phyloP scores from a whole-genome alignment of 2,329 filamentous ascomycete species.

The Cytospora piceae region DNA sequence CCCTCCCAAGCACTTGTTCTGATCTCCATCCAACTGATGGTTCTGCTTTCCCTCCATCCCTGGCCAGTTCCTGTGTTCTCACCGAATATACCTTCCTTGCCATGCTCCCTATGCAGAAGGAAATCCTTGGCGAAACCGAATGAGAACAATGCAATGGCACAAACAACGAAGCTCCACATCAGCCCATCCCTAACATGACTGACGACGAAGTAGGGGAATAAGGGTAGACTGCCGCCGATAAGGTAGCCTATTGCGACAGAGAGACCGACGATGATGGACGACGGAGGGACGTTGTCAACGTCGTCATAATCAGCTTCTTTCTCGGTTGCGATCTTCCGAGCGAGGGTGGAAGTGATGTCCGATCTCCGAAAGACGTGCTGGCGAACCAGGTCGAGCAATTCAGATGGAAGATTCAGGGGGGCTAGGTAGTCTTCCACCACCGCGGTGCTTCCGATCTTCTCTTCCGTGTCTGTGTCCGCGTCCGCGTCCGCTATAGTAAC shows the following conservation, averaged over 20 bases:
- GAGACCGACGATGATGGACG: slow-evolving; percentile 34
- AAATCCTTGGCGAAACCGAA: slow-evolving; percentile 40
- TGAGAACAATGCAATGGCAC: slow-evolving; percentile 37
- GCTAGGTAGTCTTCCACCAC: slow-evolving; percentile 31
- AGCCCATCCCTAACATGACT: slow-evolving; percentile 36
- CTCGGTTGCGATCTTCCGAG: not conserved
- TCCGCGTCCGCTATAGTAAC: slow-evolving; percentile 6
- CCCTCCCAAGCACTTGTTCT: slow-evolving; percentile 36
- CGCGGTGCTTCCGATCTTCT: not conserved
- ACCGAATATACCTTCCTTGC: not conserved
- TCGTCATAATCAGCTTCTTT: slow-evolving; percentile 7
- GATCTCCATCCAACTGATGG: slow-evolving; percentile 33
- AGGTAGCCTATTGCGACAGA: slow-evolving; percentile 39
- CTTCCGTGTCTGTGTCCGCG: not conserved
- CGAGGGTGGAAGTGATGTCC: slow-evolving; percentile 10
- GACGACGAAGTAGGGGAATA: slow-evolving; percentile 40
- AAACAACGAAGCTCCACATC: slow-evolving; percentile 40
- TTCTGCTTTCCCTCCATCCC: slow-evolving; percentile 13
- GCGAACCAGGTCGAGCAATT: slow-evolving; percentile 31
- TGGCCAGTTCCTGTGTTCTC: slow-evolving; percentile 7
- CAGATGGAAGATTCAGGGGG: slow-evolving; percentile 32
- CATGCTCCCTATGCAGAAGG: slow-evolving; percentile 22
- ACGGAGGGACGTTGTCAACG: slow-evolving; percentile 17
- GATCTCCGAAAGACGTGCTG: slow-evolving; percentile 29
- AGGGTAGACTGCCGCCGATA: slow-evolving; percentile 38